Percentiles rank a stretch among this genome's conserved stretches.
These are phyloP conservation scores for Podospora tetraspora DNA, from an alignment of 495 filamentous ascomycete genomes.

Conservation along the genomic window DNA sequence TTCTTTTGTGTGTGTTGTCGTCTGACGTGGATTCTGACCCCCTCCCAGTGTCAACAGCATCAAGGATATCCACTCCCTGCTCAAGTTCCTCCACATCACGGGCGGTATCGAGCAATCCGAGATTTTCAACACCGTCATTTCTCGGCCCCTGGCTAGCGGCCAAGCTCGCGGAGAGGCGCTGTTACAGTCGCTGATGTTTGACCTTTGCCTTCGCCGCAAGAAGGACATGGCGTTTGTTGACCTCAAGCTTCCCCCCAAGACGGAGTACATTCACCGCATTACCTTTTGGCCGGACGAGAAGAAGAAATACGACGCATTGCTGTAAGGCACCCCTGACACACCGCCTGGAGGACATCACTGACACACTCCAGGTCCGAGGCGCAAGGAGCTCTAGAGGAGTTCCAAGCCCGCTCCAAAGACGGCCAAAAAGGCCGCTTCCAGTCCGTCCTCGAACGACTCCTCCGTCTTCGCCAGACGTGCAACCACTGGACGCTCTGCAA, in stretches of 20 bases:
- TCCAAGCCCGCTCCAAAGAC: slow-evolving; percentile 41
- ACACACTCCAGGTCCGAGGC: slow-evolving; percentile 58
- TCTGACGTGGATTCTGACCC: not conserved
- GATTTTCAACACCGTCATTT: slow-evolving; percentile 70
- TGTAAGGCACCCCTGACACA: slow-evolving; percentile 37
- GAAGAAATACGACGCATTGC: slow-evolving; percentile 74
- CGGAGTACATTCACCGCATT: slow-evolving; percentile 75
- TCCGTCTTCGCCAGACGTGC: slow-evolving; percentile 77
- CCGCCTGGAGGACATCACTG: not conserved
- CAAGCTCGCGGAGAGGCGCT: slow-evolving; percentile 51
- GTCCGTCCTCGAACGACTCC: slow-evolving; percentile 70
- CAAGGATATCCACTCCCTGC: slow-evolving; percentile 75
- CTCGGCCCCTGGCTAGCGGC: slow-evolving; percentile 61
- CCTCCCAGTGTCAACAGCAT: slow-evolving; percentile 58
- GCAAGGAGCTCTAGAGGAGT: slow-evolving; percentile 60
- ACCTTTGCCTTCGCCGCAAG: slow-evolving; percentile 75
- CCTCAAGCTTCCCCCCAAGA: slow-evolving; percentile 69
- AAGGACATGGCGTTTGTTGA: slow-evolving; percentile 92
- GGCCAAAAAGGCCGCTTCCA: slow-evolving; percentile 46
- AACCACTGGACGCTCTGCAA: slow-evolving; percentile 85
- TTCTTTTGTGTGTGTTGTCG: not conserved
- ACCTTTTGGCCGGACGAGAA: slow-evolving; percentile 69
- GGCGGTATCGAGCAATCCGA: slow-evolving; percentile 71
- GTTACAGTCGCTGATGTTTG: slow-evolving; percentile 71
- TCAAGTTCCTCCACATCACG: slow-evolving; percentile 71